Evolutionary conservation across 1,139 yeast genomes (phyloP).

Genomic region (Saccharomycopsis hybrid): DNA sequence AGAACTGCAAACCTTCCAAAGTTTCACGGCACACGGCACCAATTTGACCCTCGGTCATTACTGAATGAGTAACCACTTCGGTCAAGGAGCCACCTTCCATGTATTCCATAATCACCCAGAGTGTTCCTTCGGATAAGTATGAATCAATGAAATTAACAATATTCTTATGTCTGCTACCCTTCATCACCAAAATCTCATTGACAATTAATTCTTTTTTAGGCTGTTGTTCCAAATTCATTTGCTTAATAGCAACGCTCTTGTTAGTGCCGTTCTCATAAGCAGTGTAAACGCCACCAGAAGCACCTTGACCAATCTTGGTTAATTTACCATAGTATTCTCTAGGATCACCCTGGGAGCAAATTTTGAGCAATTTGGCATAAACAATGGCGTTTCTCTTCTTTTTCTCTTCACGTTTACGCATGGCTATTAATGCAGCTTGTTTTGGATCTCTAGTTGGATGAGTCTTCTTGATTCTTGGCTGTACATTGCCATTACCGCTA

Average conservation of each 20-base stretch:
- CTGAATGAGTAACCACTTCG: constrained; percentile 69
- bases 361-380: constrained; percentile 60
- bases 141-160: constrained; percentile 91
- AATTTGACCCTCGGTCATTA: constrained; percentile 97
- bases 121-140: constrained; percentile 48
- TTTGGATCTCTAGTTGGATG: constrained; percentile 48
- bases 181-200: constrained; percentile 91
- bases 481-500: constrained; percentile 25
- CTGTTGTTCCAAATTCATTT: constrained; percentile 89
- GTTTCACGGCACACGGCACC: constrained; percentile 96
- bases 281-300: constrained; percentile 94
- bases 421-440: constrained; percentile 50
- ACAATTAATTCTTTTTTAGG: constrained; percentile 94
- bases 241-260: constrained; percentile 84
- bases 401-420: constrained; percentile 72
- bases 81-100: constrained; percentile 91
- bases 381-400: constrained; percentile 63
- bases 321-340: constrained; percentile 59
- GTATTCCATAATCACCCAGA: constrained; percentile 97
- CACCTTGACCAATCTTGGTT: constrained; percentile 93
- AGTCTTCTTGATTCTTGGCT: constrained; percentile 26
- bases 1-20: constrained; percentile 72
- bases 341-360: constrained; percentile 90
- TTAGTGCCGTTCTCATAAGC: constrained; percentile 65
- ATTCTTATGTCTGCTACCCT: constrained; percentile 81